Evolutionary conservation across 2,329 filamentous ascomycete species (phyloP).

Genomic region (Diaporthe citrichinensis): DNA sequence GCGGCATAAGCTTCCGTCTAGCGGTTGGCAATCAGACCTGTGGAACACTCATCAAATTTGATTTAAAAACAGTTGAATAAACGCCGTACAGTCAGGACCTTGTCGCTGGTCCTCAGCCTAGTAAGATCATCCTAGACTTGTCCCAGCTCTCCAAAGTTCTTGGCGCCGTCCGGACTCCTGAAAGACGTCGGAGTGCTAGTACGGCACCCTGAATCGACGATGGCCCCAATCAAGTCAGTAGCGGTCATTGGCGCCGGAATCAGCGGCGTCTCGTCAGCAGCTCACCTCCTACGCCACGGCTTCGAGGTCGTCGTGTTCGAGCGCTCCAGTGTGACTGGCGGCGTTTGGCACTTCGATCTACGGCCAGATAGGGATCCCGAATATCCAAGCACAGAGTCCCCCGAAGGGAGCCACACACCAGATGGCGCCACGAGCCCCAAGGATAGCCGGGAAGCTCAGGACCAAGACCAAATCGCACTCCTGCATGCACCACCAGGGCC

Average conservation of each 20-base stretch:
- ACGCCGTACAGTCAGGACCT: neutral
- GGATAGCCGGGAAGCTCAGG: neutral
- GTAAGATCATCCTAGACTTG: neutral
- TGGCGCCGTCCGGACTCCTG: neutral
- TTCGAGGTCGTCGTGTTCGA: conserved; percentile 57
- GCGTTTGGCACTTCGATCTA: conserved; percentile 57
- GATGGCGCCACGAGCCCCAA: neutral
- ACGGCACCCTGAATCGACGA: neutral
- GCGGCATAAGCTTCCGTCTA: neutral
- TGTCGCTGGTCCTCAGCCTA: neutral
- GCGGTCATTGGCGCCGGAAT: conserved; percentile 58
- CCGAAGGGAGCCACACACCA: conserved; percentile 35
- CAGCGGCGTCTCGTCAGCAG: conserved; percentile 56
- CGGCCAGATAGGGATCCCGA: conserved; percentile 48
- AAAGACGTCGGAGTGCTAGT: neutral
- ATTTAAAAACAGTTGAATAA: neutral
- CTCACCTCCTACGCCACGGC: conserved; percentile 53
- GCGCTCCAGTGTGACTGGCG: conserved; percentile 51
- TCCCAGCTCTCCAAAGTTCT: neutral
- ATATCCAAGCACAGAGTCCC: conserved; percentile 50
- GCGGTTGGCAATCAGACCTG: neutral
- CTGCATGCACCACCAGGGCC: conserved; percentile 64
- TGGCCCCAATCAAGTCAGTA: conserved; percentile 45
- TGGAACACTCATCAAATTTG: too few species aligned
- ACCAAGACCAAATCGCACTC: conserved; percentile 17